Base-by-base conservation (phyloP, 176 grass and related monocot species). In the Triticum timopheevii region DNA sequence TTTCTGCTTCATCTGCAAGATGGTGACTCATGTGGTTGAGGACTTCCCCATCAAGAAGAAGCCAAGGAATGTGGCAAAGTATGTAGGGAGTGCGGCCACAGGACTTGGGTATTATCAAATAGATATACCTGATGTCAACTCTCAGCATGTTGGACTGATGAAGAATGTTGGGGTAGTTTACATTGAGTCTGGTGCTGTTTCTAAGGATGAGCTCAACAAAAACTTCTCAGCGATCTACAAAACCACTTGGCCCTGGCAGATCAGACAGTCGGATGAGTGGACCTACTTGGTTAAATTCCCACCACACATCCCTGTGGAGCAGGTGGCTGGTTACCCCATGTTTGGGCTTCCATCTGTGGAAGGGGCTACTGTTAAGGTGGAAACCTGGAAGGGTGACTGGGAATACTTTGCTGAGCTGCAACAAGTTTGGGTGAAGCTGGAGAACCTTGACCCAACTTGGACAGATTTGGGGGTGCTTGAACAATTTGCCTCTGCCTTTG, bases 391-490 rank as follows among this genome's bases (percentile, higher is more conserved):
- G 2, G 61, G 61, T 11, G 23, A 64, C 0, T 10, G 23, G n/a
- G 61, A 64, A 0, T 13, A 11, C 4, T 3, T 25, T 11, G 23
- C 61, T 5, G 61, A 64, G 0, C 61, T 64, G 2, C 61, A 64
- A 1, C 1, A 36, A 11, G 17, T 69, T 0, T 38, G 67, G 33
- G 0, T 69, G 2, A 17, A 10, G 3, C 8, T 69, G 7, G 19
- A 34, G 5, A 31, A 31, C 0, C 13, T 69, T 0, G 35, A 38
- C 3, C 33, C 67, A 4, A 22, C 35, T 6, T 69, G 31, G 67
- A 20, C 30, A 0, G 15, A 69, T 0, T 69, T 7, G 66, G 17
- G 0, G 0, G 7, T 22, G 0, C 7, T 69, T 0, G 16, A 35
- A 1, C 67, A 69, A 1, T 22, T 69, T 1, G 9, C 67, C 0